These are phyloP conservation scores for Pseudonitzschia pungens DNA, from an alignment of 108 stramenopile genomes.

Conservation along the genomic window DNA sequence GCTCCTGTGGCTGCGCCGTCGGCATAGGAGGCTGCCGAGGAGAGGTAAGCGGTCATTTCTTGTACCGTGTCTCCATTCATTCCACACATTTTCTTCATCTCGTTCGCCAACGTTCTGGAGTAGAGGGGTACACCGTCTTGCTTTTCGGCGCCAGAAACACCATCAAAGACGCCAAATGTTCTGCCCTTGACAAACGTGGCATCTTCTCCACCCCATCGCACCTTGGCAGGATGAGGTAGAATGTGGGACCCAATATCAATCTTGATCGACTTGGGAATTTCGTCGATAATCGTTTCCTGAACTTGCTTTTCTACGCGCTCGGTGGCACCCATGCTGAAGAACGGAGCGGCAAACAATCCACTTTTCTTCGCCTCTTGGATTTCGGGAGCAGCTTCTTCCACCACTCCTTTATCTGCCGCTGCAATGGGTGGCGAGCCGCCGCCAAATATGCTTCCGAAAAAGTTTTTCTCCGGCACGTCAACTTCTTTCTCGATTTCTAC, in stretches of 20 bases:
- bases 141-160: constrained; percentile 85
- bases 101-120: constrained; percentile 61
- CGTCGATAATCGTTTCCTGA: constrained; percentile 18
- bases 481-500: neutral
- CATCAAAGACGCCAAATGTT: constrained; percentile 88
- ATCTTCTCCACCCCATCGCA: constrained; percentile 88
- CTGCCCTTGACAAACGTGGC: constrained; percentile 69
- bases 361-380: neutral
- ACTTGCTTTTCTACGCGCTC: neutral
- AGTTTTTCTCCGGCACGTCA: constrained; percentile 10
- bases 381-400: constrained; percentile 11
- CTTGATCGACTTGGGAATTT: constrained; percentile 28
- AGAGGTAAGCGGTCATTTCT: constrained; percentile 59
- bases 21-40: constrained; percentile 59
- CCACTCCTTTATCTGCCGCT: constrained; percentile 14
- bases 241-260: constrained; percentile 62
- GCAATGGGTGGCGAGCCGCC: constrained; percentile 9
- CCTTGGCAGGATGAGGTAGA: constrained; percentile 79
- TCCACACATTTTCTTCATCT: constrained; percentile 53
- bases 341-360: neutral
- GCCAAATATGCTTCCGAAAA: constrained; percentile 17
- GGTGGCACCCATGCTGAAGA: constrained; percentile 1
- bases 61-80: constrained; percentile 45
- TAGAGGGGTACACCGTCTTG: constrained; percentile 72
- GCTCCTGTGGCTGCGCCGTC: constrained; percentile 77